Percentiles rank a stretch among this genome's conserved stretches.
These are phyloP conservation scores for Aspergillus persii DNA, from an alignment of 2,329 filamentous ascomycete genomes.

Conservation along the genomic window DNA sequence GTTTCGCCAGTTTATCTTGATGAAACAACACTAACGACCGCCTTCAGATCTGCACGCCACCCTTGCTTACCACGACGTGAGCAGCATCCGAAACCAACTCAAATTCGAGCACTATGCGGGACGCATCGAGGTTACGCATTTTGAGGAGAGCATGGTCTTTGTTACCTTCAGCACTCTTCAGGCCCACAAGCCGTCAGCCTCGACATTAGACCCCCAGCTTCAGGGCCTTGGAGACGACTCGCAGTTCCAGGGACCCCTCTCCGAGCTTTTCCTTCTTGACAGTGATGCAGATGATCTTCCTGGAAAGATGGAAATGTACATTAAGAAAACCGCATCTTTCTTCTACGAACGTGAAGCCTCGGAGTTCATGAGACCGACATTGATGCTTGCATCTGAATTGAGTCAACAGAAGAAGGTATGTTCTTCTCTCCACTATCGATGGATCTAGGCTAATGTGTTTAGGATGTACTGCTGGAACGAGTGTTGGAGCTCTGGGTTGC, in stretches of 20 bases:
- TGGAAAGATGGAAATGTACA: conserved; percentile 54
- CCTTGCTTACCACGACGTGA: conserved; percentile 52
- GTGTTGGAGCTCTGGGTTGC: conserved; percentile 57
- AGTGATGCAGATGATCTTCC: conserved; percentile 50
- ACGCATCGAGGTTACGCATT: conserved; percentile 56
- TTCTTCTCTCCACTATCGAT: not conserved
- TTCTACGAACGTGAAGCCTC: conserved; percentile 52
- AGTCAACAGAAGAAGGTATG: conserved; percentile 39
- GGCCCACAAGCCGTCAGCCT: conserved; percentile 37
- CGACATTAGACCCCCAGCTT: conserved; percentile 41
- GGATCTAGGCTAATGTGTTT: not conserved
- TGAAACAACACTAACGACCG: conserved; percentile 18
- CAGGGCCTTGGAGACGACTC: conserved; percentile 41
- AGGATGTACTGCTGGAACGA: conserved; percentile 50
- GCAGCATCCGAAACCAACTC: conserved; percentile 48
- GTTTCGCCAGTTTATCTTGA: not conserved
- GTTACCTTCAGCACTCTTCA: conserved; percentile 47
- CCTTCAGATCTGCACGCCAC: conserved; percentile 48
- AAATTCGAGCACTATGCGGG: conserved; percentile 50
- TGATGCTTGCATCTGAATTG: conserved; percentile 41
- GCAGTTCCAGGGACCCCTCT: conserved; percentile 35
- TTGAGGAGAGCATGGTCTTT: conserved; percentile 50
- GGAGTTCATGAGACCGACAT: conserved; percentile 51
- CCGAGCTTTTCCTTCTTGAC: conserved; percentile 50
- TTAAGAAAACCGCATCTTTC: conserved; percentile 47